Conservation (phyloP, 768 basidiomycete species). For the Tephrocybe rancida region DNA sequence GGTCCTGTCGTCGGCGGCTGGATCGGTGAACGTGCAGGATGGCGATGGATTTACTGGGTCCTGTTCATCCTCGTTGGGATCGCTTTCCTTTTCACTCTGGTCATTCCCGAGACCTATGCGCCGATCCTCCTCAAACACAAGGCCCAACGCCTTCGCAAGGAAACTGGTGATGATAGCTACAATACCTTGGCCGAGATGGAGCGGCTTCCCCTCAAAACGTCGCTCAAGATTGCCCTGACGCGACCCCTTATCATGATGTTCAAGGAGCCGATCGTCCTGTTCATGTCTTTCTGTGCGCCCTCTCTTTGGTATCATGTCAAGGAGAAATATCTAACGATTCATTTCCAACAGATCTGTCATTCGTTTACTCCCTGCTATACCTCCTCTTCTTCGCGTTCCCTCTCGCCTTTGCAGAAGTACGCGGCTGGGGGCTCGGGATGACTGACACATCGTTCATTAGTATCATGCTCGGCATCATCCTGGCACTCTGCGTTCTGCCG, state of each 20-base stretch:
- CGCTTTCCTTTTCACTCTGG: constrained; percentile 35
- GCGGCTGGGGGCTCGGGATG: constrained; percentile 41
- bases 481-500: constrained; percentile 31
- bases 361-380: constrained; percentile 46
- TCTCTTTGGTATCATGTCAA: not conserved
- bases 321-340: not conserved
- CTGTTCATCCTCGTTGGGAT: constrained; percentile 43
- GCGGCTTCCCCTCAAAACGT: not conserved
- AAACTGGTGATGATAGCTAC: constrained; percentile 26
- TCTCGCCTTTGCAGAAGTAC: constrained; percentile 39
- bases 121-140: constrained; percentile 47
- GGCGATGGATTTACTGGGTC: constrained; percentile 54
- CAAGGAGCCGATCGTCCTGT: constrained; percentile 14
- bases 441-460: constrained; percentile 46
- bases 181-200: constrained; percentile 10
- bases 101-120: constrained; percentile 56
- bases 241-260: constrained; percentile 16
- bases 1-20: constrained; percentile 55
- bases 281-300: constrained; percentile 16
- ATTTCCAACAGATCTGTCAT: constrained; percentile 35
- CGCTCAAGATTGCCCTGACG: constrained; percentile 7
- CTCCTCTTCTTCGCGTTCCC: constrained; percentile 47
- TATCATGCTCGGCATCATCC: constrained; percentile 40
- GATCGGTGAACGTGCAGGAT: constrained; percentile 44
- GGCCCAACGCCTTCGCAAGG: constrained; percentile 40